Base-by-base conservation (phyloP, 345 rosid species). In the Cardiospermum halicacabum region DNA sequence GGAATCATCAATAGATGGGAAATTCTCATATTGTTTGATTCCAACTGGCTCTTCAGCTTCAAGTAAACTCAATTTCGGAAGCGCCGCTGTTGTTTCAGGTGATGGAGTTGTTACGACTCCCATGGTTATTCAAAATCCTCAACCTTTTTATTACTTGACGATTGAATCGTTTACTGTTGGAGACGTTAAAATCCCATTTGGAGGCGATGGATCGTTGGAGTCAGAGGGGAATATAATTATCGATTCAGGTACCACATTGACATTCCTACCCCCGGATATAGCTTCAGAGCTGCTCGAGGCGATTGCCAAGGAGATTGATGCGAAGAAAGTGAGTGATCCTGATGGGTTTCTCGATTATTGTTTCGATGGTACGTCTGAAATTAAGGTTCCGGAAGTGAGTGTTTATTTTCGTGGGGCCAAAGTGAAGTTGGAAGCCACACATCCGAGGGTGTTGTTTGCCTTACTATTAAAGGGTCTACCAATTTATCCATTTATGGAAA, bases 221-320 rank as follows among this genome's bases (percentile, higher is more conserved):
- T 18, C 25, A 9, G 48, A 60, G 2, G 89, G 88, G 8, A 84
- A 85, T 78, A 82, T 82, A 22, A 80, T 87, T 39, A 77, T 85
- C 21, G 95, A 90, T 64, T 87, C 90, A 0, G 90, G 96, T 8
- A 84, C 85, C 10, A 82, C 96, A 3, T 51, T 77, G 36, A 88
- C 89, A 0, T 5, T 85, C 0, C 47, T 80, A 0, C 86, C 85
- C 0, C 15, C 31, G 0, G 74, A 68, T 4, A 77, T 76, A 39
- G 73, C 58, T 54, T n/a, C 59, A 6, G 27, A 65, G 19, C 8
- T 84, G 65, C 61, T 48, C 1, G 7, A 76, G 1, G 77, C 77
- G 5, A 70, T 79, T 1, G 54, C 54, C 2, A 53, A 42, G 1
- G 51, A 7, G 5, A 77, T 80, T 27, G 27, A 32, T 1, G 76